Conservation (phyloP, 2,329 filamentous ascomycete species). For the Pyrenophora tritici-repentis region DNA sequence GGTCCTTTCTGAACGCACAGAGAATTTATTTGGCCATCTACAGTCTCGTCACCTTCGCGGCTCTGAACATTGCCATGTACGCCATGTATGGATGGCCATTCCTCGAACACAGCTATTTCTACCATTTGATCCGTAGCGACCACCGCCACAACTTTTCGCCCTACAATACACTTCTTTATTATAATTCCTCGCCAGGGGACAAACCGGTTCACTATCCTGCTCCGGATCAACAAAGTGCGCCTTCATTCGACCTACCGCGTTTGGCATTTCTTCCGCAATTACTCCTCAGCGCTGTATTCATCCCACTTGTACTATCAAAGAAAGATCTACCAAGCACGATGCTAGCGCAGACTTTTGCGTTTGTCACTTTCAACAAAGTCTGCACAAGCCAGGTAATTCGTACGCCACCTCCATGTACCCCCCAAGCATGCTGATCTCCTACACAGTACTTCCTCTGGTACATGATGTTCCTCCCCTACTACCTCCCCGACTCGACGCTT, state of each 20-base stretch:
- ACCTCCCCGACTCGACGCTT: conserved; percentile 80
- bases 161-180: conserved; percentile 90
- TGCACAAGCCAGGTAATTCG: conserved; percentile 87
- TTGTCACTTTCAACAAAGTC: conserved; percentile 98
- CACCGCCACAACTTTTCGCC: conserved; percentile 98
- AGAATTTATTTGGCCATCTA: conserved; percentile 64
- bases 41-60: conserved; percentile 74
- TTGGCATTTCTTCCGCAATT: conserved; percentile 90
- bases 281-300: conserved; percentile 74
- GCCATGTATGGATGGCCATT: conserved; percentile 74
- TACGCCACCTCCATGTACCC: not conserved
- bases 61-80: conserved; percentile 81
- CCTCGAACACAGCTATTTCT: conserved; percentile 85
- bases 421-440: conserved; percentile 3
- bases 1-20: conserved; percentile 37
- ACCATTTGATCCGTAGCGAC: conserved; percentile 90
- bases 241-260: conserved; percentile 66
- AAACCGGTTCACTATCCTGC: not conserved
- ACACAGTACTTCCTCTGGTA: conserved; percentile 97
- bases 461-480: conserved; percentile 88
- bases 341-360: conserved; percentile 95
- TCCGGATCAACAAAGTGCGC: conserved; percentile 34
- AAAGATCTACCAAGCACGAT: conserved; percentile 80
- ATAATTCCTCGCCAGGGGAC: conserved; percentile 67
- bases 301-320: conserved; percentile 78